phyloP scores from a whole-genome alignment of 805 yeast genomes.

The Candida pseudofarinosa region DNA sequence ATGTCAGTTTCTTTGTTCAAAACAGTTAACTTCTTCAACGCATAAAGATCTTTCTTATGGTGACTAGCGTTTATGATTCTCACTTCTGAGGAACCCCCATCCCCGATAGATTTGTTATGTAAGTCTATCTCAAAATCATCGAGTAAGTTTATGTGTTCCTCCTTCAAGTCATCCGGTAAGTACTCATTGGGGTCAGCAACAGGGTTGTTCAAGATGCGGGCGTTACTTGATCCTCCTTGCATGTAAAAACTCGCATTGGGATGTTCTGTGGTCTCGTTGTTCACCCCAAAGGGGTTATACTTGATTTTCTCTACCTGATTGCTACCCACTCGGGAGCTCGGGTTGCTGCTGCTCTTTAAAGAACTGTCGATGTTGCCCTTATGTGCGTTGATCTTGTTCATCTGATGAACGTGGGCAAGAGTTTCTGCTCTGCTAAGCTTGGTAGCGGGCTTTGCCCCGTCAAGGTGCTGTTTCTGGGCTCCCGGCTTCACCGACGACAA shows the following conservation, averaged over 20 bases:
- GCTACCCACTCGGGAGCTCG: slow-evolving; percentile 7
- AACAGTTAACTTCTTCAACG: slow-evolving; percentile 61
- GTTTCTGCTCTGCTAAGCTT: slow-evolving; percentile 32
- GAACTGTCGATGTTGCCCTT: slow-evolving; percentile 1
- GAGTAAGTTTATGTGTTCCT: slow-evolving; percentile 44
- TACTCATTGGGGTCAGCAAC: slow-evolving; percentile 62
- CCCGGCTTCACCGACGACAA: slow-evolving; percentile 15
- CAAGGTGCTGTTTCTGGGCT: slow-evolving; percentile 3
- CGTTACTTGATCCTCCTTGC: slow-evolving; percentile 36
- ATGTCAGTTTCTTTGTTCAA: slow-evolving; percentile 60
- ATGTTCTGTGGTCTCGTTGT: slow-evolving; percentile 23
- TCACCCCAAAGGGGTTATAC: slow-evolving; percentile 65
- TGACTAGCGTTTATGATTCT: slow-evolving; percentile 34
- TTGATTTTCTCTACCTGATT: slow-evolving; percentile 41
- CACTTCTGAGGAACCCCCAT: slow-evolving; percentile 71
- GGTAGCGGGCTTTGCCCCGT: slow-evolving; percentile 9
- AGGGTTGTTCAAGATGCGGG: slow-evolving; percentile 55
- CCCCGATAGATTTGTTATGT: slow-evolving; percentile 50
- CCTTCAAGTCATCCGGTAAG: slow-evolving; percentile 52
- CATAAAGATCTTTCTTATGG: slow-evolving; percentile 48
- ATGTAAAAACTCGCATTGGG: slow-evolving; percentile 27
- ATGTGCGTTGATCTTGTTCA: slow-evolving; percentile 26
- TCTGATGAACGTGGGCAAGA: slow-evolving; percentile 30
- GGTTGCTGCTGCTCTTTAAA: slow-evolving; percentile 7
- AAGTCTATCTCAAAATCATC: slow-evolving; percentile 51